Evolutionary conservation across 228 moss, liverwort and hornwort species (phyloP).

Genomic region (Sphagnum magellanicum): DNA sequence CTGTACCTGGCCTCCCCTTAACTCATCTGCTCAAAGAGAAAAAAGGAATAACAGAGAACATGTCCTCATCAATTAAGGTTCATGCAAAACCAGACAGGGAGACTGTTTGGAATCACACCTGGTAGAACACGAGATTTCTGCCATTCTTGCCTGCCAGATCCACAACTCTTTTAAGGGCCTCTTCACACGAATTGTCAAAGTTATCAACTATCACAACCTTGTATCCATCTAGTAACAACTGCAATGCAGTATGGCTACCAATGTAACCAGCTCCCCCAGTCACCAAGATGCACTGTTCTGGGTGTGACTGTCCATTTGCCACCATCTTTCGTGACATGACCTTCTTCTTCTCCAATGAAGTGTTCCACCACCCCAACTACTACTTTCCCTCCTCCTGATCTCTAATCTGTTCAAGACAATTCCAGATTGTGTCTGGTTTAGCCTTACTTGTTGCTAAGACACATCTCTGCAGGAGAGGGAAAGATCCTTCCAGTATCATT

Average conservation of each 20-base stretch:
- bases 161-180: slow-evolving; percentile 61
- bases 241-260: slow-evolving; percentile 74
- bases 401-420: background rate
- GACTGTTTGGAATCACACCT: slow-evolving; percentile 11
- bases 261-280: slow-evolving; percentile 95
- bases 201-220: slow-evolving; percentile 81
- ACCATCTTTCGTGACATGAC: slow-evolving; percentile 17
- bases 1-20: too few species aligned
- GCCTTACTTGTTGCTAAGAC: too few species aligned
- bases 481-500: too few species aligned
- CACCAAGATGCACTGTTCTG: slow-evolving; percentile 70
- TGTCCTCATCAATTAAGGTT: background rate
- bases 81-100: too few species aligned
- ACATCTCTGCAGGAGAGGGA: too few species aligned
- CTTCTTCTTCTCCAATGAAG: background rate
- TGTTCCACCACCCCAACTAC: background rate
- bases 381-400: background rate
- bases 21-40: too few species aligned
- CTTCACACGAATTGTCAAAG: slow-evolving; percentile 68
- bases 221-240: slow-evolving; percentile 81
- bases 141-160: slow-evolving; percentile 50
- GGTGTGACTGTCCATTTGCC: slow-evolving; percentile 31
- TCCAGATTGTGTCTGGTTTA: background rate
- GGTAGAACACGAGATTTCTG: slow-evolving; percentile 21
- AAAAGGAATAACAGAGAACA: too few species aligned